Evolutionary conservation across 2,329 filamentous ascomycete genomes (phyloP).

Genomic region (Monilinia aucupariae): DNA sequence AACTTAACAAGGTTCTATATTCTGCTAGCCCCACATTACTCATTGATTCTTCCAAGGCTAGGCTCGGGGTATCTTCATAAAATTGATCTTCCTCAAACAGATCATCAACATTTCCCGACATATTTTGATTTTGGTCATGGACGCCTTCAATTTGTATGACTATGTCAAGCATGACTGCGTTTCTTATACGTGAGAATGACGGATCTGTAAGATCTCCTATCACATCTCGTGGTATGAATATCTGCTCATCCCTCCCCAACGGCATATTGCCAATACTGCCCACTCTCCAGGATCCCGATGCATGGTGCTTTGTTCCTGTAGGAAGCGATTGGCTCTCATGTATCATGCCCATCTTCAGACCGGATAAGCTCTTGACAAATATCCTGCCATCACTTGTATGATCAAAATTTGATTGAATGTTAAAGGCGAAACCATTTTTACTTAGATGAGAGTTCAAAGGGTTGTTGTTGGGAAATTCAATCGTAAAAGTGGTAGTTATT

Average conservation of each 20-base stretch:
- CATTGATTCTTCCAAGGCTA: conserved; percentile 18
- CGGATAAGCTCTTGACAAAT: conserved; percentile 48
- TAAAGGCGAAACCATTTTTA: conserved; percentile 37
- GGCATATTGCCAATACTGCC: conserved; percentile 75
- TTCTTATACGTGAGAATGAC: conserved; percentile 73
- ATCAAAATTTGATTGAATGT: conserved; percentile 43
- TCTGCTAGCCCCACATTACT: conserved; percentile 29
- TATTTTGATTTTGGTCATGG: conserved; percentile 22
- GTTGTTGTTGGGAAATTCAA: conserved; percentile 54
- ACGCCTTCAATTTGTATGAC: conserved; percentile 48
- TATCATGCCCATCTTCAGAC: conserved; percentile 61
- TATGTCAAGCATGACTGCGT: conserved; percentile 67
- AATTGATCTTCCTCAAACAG: conserved; percentile 23
- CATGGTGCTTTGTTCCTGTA: conserved; percentile 33
- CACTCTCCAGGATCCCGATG: conserved; percentile 58
- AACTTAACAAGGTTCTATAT: conserved; percentile 39
- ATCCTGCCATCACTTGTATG: conserved; percentile 43
- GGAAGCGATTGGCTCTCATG: conserved; percentile 47
- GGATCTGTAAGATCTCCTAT: conserved; percentile 74
- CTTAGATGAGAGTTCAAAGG: conserved; percentile 17
- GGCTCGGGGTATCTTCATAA: conserved; percentile 15
- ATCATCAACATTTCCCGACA: conserved; percentile 23
- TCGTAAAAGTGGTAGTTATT: conserved; percentile 62
- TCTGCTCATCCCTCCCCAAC: conserved; percentile 80
- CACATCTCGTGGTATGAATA: conserved; percentile 72